Evolutionary conservation across 73 alveolate genomes (phyloP), one percentile per base, ranked within the genome.

Genomic region (Symbiodinium pilosum): DNA sequence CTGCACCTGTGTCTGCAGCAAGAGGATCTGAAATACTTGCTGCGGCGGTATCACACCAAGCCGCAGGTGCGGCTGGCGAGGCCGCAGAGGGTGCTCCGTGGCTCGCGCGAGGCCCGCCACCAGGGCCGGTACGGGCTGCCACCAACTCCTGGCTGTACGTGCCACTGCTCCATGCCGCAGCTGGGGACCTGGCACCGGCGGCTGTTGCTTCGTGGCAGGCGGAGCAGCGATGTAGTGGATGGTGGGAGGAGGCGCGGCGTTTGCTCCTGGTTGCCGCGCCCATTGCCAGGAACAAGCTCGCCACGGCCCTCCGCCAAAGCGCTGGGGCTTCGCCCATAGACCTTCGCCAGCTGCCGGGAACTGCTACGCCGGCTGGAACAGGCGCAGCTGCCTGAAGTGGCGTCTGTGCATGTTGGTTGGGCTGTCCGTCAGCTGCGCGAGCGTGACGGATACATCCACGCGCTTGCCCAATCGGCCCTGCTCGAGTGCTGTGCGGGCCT

Each of bases 171-270:
- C 75, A 56, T 3, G 75, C 75, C 75, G 75, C 75, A 3, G 75
- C 75, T 1, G 75, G 75, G 1, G 75, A 56, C 1, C 16, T 56
- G 75, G 36, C 75, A 34, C 75, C 38, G 38, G 75, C 16, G 36
- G 3, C 2, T 1, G 0, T 56, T 30, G 36, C 16, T 21, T 34
- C 8, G 7, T 56, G 75, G 75, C 75, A 34, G 11, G 6, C 75
- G 16, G 75, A 56, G 36, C 75, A 30, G 36, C 28, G 75, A 6
- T 16, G 28, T 51, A 14, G 21, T 9, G 75, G 36, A 30, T 56
- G 75, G 75, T 56, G 75, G 75, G 75, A 56, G 32, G 38, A 56
- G 36, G 75, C 75, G 75, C 75, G 75, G 36, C 75, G 75, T 30
- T 21, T 32, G 32, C 73, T 56, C 75, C 75, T 7, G 9, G 75